Conservation (phyloP, 192 early-diverging fungal genomes). For the Coemansia sp. region DNA sequence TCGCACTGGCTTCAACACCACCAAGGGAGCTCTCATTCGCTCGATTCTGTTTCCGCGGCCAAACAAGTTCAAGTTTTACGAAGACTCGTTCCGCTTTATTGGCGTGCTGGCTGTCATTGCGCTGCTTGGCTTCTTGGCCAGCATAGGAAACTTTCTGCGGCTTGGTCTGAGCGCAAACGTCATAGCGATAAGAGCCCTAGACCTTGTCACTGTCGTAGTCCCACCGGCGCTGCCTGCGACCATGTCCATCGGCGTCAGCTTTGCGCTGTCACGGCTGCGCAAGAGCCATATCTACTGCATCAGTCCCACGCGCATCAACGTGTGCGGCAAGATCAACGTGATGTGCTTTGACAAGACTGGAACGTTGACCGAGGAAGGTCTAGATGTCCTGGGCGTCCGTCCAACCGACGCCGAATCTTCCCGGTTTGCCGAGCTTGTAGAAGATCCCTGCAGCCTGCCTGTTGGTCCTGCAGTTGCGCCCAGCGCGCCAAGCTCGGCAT, state of each 20-base stretch:
- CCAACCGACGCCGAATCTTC: conserved; percentile 54
- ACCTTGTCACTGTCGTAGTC: conserved; percentile 95
- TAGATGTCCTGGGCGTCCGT: conserved; percentile 92
- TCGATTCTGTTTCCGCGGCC: conserved; percentile 97
- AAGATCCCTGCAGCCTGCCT: conserved; percentile 53
- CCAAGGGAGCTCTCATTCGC: conserved; percentile 92
- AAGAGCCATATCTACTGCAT: conserved; percentile 88
- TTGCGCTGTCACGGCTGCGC: conserved; percentile 86
- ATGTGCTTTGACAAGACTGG: conserved; percentile 99
- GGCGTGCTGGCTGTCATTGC: conserved; percentile 87
- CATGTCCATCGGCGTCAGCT: conserved; percentile 95
- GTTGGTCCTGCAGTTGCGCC: conserved; percentile 19
- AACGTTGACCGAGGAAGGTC: conserved; percentile 92
- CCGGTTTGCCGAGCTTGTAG: conserved; percentile 53
- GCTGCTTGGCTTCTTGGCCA: conserved; percentile 79
- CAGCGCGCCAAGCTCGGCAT: conserved; percentile 49
- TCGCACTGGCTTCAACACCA: conserved; percentile 93
- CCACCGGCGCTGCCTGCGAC: conserved; percentile 97
- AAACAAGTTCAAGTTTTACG: conserved; percentile 94
- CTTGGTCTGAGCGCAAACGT: conserved; percentile 66
- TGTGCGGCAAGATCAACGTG: conserved; percentile 92
- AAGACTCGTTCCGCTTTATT: conserved; percentile 96
- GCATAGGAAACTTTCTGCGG: conserved; percentile 84
- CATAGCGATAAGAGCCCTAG: conserved; percentile 89
- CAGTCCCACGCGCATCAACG: conserved; percentile 88